These are phyloP conservation scores for Picea mariana DNA, from an alignment of 83 land plant species.

Conservation along the genomic window DNA sequence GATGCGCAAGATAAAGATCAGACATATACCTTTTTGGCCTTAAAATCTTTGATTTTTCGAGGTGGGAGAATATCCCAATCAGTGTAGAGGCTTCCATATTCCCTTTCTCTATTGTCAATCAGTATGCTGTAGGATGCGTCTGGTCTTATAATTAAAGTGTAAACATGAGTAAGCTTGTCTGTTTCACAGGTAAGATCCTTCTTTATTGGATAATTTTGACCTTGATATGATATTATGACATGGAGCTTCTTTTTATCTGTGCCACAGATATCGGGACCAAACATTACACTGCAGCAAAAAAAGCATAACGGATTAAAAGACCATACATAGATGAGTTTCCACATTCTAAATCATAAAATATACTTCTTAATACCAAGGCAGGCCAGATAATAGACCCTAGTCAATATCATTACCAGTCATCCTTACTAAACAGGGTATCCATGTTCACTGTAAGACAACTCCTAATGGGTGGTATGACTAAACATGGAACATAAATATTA, in stretches of 20 bases:
- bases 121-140: slow-evolving; percentile 81
- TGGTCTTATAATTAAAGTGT: slow-evolving; percentile 88
- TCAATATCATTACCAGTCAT: background rate
- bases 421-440: background rate
- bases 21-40: slow-evolving; percentile 73
- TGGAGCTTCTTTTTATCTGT: slow-evolving; percentile 91
- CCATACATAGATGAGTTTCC: background rate
- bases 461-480: background rate
- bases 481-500: background rate
- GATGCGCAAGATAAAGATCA: background rate
- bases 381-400: background rate
- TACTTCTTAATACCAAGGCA: background rate
- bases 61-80: slow-evolving; percentile 97
- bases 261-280: slow-evolving; percentile 95
- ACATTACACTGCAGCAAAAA: slow-evolving; percentile 73
- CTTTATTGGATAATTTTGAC: slow-evolving; percentile 90
- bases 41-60: slow-evolving; percentile 67
- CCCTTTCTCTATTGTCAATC: slow-evolving; percentile 83
- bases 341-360: slow-evolving; percentile 5
- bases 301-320: slow-evolving; percentile 14
- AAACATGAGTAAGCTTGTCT: slow-evolving; percentile 89
- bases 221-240: slow-evolving; percentile 79
- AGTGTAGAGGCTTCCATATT: slow-evolving; percentile 86
- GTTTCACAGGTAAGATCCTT: slow-evolving; percentile 87
- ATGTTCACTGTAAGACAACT: background rate